These are phyloP conservation scores for Blastocladiella britannica DNA, from an alignment of 192 early-diverging fungal species.

Conservation along the genomic window DNA sequence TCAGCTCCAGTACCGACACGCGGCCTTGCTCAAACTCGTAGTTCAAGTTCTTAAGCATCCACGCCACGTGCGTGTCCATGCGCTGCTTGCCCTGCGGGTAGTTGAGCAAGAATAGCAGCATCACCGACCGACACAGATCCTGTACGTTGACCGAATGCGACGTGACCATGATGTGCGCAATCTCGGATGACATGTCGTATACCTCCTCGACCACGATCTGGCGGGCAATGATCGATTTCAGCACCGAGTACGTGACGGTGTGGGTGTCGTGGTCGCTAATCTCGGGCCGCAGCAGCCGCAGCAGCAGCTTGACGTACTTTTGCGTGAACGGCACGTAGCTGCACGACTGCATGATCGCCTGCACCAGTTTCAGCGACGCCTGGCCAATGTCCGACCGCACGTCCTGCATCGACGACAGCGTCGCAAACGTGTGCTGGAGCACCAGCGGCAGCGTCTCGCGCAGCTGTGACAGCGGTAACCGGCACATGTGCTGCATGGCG, in stretches of 20 bases:
- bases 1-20: conserved; percentile 68
- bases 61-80: conserved; percentile 64
- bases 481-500: conserved; percentile 49
- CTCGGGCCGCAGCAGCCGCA: conserved; percentile 64
- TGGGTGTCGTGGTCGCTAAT: conserved; percentile 75
- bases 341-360: conserved; percentile 57
- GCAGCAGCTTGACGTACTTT: conserved; percentile 52
- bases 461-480: conserved; percentile 49
- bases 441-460: conserved; percentile 42
- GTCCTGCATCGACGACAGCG: conserved; percentile 39
- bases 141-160: conserved; percentile 55
- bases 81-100: conserved; percentile 77
- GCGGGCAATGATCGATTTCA: conserved; percentile 67
- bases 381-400: conserved; percentile 51
- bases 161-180: conserved; percentile 67
- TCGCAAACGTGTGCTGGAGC: conserved; percentile 53
- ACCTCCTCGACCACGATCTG: conserved; percentile 70
- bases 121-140: conserved; percentile 59
- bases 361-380: conserved; percentile 59
- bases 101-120: conserved; percentile 80
- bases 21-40: conserved; percentile 88
- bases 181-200: conserved; percentile 78
- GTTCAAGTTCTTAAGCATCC: conserved; percentile 69
- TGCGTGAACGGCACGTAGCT: conserved; percentile 43
- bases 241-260: conserved; percentile 59